Evolutionary conservation across 352 stramenopile species (phyloP), one percentile per base, ranked within the genome.

Genomic region (Phytophthora kernoviae): DNA sequence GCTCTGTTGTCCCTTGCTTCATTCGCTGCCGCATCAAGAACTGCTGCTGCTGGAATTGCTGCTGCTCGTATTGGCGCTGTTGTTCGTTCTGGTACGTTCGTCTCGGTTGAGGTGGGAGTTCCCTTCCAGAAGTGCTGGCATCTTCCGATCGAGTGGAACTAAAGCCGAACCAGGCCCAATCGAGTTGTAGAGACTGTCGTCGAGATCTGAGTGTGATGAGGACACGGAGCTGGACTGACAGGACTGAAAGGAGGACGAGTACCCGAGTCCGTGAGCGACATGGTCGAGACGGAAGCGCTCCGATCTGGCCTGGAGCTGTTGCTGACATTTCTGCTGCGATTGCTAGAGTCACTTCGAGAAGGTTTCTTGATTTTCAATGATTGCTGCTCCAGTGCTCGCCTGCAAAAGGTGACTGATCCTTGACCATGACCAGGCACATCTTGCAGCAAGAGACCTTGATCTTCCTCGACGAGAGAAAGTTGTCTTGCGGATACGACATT

Each of bases 381-480:
- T 36, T 77, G 74, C 41, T 55, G 53, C 39, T 79, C 68, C 15
- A 89, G 68, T 65, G 44, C 47, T 88, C 65, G 34, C 79, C 79
- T 21, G 73, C 81, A 44, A 91, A 89, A 4, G 81, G 81, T 12
- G 81, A 89, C 56, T 80, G 75, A 34, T 88, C 79, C 50, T 84
- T 87, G 33, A 83, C 73, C 54, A 84, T 81, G 21, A 88, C 75
- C 39, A 91, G 50, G 39, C 81, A 91, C 55, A 87, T 82, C 49
- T 88, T 91, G 61, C 81, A 91, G 61, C 78, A 88, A 32, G 72
- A 77, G 18, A 88, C 60, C 44, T 91, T 91, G 46, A 82, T 70
- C 46, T 87, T 87, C 44, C 81, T 78, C 70, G 65, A 22, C 73
- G 77, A 7, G 65, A 74, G 47, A 88, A 79, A 2, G 77, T 81